A percentile compares a stretch with the other conserved stretches of the same genome.
Conservation (phyloP, 2,329 filamentous ascomycete genomes). For the Xylaria sp. region DNA sequence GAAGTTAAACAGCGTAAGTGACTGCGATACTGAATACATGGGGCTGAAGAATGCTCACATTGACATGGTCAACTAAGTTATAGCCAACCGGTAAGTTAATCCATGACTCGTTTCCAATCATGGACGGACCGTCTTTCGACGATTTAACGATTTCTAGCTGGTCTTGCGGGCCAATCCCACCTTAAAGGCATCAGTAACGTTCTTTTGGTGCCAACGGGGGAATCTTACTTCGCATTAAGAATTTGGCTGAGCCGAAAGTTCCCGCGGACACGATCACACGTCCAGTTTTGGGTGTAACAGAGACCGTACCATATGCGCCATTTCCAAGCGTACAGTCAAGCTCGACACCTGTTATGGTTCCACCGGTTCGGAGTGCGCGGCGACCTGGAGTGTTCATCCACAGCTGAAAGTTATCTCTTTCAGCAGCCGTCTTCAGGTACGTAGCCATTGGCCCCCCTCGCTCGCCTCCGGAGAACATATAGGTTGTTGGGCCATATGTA, state of each 20-base stretch:
- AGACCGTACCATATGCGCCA: conserved; percentile 69
- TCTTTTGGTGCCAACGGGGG: neutral
- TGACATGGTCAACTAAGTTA: conserved; percentile 68
- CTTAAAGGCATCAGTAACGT: conserved; percentile 38
- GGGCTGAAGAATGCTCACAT: conserved; percentile 45
- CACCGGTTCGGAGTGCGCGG: conserved; percentile 71
- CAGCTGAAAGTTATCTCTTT: conserved; percentile 73
- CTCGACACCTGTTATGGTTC: conserved; percentile 73
- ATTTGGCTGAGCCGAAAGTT: conserved; percentile 74
- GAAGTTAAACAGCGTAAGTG: conserved; percentile 27
- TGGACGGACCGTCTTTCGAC: conserved; percentile 61
- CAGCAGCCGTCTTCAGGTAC: conserved; percentile 72
- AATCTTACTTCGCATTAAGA: conserved; percentile 70
- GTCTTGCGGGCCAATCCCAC: conserved; percentile 73
- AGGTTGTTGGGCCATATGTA: conserved; percentile 71
- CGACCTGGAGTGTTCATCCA: conserved; percentile 75
- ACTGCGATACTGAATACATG: neutral
- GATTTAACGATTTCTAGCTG: conserved; percentile 65
- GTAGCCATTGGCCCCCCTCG: conserved; percentile 76
- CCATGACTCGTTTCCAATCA: conserved; percentile 64
- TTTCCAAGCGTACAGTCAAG: conserved; percentile 65
- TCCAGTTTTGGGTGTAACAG: conserved; percentile 68
- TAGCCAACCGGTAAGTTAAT: conserved; percentile 69
- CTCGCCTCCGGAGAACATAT: conserved; percentile 74
- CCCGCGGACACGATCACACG: conserved; percentile 76